Percentiles rank a stretch among this genome's conserved stretches.
These are phyloP conservation scores for Polychaeton citri DNA, from an alignment of 2,329 filamentous ascomycete species.

Conservation along the genomic window DNA sequence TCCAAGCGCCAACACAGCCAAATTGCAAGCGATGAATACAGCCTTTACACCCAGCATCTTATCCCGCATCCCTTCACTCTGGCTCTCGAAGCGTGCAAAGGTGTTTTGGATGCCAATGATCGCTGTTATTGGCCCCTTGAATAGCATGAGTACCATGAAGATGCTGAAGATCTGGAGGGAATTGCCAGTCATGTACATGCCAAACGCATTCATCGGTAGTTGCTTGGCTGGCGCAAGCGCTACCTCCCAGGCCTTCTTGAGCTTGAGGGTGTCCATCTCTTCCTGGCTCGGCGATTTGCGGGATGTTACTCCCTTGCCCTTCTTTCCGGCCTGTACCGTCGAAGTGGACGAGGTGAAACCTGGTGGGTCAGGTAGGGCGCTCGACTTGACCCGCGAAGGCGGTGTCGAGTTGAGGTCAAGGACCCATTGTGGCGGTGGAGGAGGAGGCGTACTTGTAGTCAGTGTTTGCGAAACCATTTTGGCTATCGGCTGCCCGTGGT, in stretches of 20 bases:
- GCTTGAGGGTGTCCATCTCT: slow-evolving; percentile 88
- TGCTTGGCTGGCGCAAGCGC: slow-evolving; percentile 86
- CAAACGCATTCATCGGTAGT: slow-evolving; percentile 94
- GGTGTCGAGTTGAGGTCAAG: slow-evolving; percentile 62
- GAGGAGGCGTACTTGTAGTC: slow-evolving; percentile 21
- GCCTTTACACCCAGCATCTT: slow-evolving; percentile 73
- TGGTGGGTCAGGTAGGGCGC: slow-evolving; percentile 67
- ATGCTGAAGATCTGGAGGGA: slow-evolving; percentile 97
- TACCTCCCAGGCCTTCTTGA: slow-evolving; percentile 98
- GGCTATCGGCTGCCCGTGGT: too few species aligned
- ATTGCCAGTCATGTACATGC: slow-evolving; percentile 99
- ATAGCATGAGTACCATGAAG: slow-evolving; percentile 99
- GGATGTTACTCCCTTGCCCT: slow-evolving; percentile 17
- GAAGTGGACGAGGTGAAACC: slow-evolving; percentile 51
- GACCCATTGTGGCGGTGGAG: slow-evolving; percentile 64
- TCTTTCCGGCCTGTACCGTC: not conserved
- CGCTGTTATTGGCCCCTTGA: slow-evolving; percentile 88
- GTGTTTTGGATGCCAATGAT: slow-evolving; percentile 69
- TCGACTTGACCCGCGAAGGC: slow-evolving; percentile 49
- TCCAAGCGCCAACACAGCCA: slow-evolving; percentile 69
- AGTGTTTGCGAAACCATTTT: too few species aligned
- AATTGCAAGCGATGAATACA: slow-evolving; percentile 77
- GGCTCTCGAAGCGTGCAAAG: slow-evolving; percentile 81
- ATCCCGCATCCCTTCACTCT: slow-evolving; percentile 49
- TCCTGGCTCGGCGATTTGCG: slow-evolving; percentile 59